phyloP scores from a whole-genome alignment of 306 rosid genomes.

The Cajanus cajan region DNA sequence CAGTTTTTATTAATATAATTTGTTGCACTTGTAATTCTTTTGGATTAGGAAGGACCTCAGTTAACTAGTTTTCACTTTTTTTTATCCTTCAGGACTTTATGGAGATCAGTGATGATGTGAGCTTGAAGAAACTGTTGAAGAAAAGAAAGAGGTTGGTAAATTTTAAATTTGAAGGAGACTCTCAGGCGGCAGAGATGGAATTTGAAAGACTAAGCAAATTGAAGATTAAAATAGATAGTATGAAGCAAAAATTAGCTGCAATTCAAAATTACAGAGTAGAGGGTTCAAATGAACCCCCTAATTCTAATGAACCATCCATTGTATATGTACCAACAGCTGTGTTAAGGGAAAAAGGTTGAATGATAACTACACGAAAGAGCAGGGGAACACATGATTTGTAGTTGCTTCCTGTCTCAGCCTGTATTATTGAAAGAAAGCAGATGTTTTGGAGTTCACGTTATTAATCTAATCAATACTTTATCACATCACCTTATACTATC shows the following conservation, averaged over 20 bases:
- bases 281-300: conserved; percentile 43
- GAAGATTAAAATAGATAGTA: conserved; percentile 46
- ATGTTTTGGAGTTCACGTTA: background rate
- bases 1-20: background rate
- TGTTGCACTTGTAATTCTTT: background rate
- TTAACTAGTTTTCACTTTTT: background rate
- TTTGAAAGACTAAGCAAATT: conserved; percentile 65
- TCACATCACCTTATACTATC: background rate
- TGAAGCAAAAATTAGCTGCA: conserved; percentile 49
- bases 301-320: conserved; percentile 35
- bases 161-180: conserved; percentile 37
- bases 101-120: conserved; percentile 63
- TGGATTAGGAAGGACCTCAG: background rate
- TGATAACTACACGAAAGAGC: background rate
- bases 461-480: background rate
- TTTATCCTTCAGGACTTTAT: conserved; percentile 46
- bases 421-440: background rate
- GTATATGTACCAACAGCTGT: conserved; percentile 77
- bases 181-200: conserved; percentile 57
- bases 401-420: conserved; percentile 11
- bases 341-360: conserved; percentile 64
- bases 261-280: conserved; percentile 39
- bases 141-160: conserved; percentile 46
- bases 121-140: conserved; percentile 72
- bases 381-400: conserved; percentile 8